These are phyloP conservation scores for Fraxinus dipetala DNA, from an alignment of 305 asterid species.

Conservation along the genomic window DNA sequence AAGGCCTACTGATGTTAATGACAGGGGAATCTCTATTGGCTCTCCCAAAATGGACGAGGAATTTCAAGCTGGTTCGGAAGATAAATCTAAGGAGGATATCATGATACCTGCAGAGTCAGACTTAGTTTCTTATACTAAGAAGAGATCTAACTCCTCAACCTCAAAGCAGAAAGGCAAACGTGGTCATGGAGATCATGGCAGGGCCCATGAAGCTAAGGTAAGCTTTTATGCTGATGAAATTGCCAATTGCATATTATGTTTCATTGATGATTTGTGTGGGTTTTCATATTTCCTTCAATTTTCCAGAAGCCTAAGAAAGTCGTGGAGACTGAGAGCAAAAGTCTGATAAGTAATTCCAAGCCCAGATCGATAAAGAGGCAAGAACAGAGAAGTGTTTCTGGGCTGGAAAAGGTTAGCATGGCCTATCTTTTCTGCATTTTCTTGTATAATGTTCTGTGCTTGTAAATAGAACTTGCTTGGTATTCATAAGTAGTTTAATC, in stretches of 20 bases:
- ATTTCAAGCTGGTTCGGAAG: slow-evolving; percentile 52
- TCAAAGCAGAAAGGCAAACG: slow-evolving; percentile 61
- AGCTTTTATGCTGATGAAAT: slow-evolving; percentile 26
- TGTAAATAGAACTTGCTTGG: neutral
- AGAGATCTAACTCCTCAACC: slow-evolving; percentile 41
- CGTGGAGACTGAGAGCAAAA: slow-evolving; percentile 34
- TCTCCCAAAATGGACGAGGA: slow-evolving; percentile 49
- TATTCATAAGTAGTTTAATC: neutral
- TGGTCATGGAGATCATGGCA: slow-evolving; percentile 41
- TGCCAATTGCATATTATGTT: slow-evolving; percentile 6
- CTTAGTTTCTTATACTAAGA: slow-evolving; percentile 41
- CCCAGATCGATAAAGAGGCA: slow-evolving; percentile 55
- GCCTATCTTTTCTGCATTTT: slow-evolving; percentile 1
- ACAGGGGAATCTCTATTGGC: slow-evolving; percentile 32
- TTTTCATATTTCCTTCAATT: slow-evolving; percentile 22
- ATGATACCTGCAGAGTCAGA: slow-evolving; percentile 52
- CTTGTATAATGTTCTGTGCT: slow-evolving; percentile 8
- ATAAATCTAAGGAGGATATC: slow-evolving; percentile 35
- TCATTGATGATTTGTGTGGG: slow-evolving; percentile 15
- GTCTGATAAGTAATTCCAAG: slow-evolving; percentile 41
- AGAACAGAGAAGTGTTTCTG: slow-evolving; percentile 42
- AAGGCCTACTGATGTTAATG: slow-evolving; percentile 28
- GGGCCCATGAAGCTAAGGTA: slow-evolving; percentile 55
- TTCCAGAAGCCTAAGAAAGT: slow-evolving; percentile 56
- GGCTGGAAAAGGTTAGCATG: slow-evolving; percentile 67